A percentile compares a stretch with the other conserved stretches of the same genome.
phyloP scores from a whole-genome alignment of 352 stramenopile species.

The Phytopythium helicoides region DNA sequence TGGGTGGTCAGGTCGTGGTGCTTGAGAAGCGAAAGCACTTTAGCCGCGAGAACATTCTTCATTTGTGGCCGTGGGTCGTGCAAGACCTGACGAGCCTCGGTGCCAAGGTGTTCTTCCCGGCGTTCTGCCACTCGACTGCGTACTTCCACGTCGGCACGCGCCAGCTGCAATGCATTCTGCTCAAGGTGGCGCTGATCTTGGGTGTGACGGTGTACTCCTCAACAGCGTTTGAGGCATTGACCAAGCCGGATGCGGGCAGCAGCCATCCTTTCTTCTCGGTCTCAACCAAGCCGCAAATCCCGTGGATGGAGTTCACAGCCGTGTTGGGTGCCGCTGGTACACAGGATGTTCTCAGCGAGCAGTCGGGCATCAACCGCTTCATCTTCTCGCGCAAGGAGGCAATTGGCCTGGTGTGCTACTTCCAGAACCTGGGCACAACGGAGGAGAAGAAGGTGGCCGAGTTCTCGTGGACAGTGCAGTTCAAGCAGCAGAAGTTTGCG shows the following conservation, averaged over 20 bases:
- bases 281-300: conserved; percentile 70
- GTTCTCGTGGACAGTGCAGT: conserved; percentile 86
- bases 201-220: conserved; percentile 66
- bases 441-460: conserved; percentile 78
- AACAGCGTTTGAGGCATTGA: conserved; percentile 61
- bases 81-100: conserved; percentile 77
- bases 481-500: conserved; percentile 83
- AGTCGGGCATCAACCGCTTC: conserved; percentile 72
- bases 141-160: conserved; percentile 86
- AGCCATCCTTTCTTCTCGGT: conserved; percentile 71
- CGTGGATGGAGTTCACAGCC: conserved; percentile 75
- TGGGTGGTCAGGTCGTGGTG: conserved; percentile 70
- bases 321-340: conserved; percentile 65
- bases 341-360: conserved; percentile 60
- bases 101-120: conserved; percentile 80
- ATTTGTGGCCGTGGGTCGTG: conserved; percentile 83
- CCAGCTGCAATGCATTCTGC: conserved; percentile 81
- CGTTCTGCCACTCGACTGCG: conserved; percentile 78
- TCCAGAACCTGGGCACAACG: conserved; percentile 64
- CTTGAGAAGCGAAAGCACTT: conserved; percentile 84
- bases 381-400: conserved; percentile 80
- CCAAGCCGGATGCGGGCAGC: conserved; percentile 45
- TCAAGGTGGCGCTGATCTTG: conserved; percentile 76
- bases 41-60: conserved; percentile 81
- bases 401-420: conserved; percentile 82